These are phyloP conservation scores for Cordyceps militaris DNA, from an alignment of 2,329 filamentous ascomycete species.

Conservation along the genomic window DNA sequence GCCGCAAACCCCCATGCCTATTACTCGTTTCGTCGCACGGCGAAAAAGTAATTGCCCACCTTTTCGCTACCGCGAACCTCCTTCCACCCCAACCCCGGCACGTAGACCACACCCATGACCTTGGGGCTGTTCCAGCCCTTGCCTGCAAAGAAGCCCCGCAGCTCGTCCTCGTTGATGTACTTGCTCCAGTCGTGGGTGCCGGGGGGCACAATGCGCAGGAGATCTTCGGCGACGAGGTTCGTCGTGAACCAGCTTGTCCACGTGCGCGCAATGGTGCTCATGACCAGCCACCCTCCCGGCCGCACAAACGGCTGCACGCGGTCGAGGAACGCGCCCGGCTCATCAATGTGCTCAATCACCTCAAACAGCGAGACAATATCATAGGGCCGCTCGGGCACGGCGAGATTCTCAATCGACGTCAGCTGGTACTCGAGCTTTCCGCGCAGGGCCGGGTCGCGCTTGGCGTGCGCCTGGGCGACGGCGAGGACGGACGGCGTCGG, in stretches of 20 bases:
- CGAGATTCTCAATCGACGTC: conserved; percentile 66
- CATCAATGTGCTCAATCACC: conserved; percentile 85
- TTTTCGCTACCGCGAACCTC: conserved; percentile 73
- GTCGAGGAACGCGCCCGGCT: conserved; percentile 66
- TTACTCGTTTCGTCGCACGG: conserved; percentile 47
- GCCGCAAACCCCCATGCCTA: background rate
- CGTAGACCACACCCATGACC: conserved; percentile 78
- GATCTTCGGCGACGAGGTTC: conserved; percentile 82
- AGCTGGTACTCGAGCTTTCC: conserved; percentile 66
- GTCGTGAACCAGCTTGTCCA: conserved; percentile 88
- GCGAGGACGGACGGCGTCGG: conserved; percentile 66
- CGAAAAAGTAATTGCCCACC: conserved; percentile 95
- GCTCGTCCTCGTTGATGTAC: conserved; percentile 83
- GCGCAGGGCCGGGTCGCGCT: conserved; percentile 61
- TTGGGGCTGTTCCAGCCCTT: conserved; percentile 52
- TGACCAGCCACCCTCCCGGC: conserved; percentile 87
- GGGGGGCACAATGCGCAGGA: conserved; percentile 77
- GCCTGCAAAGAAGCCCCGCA: conserved; percentile 49
- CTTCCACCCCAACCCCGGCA: conserved; percentile 87
- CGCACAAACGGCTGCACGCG: conserved; percentile 67
- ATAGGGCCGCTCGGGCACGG: conserved; percentile 44
- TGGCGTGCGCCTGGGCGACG: conserved; percentile 69
- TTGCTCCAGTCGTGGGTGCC: conserved; percentile 96
- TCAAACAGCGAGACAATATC: conserved; percentile 88
- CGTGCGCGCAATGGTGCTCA: conserved; percentile 87